A percentile compares a stretch with the other conserved stretches of the same genome.
Conservation (phyloP, 441 rosid genomes). For the Omphalea diandra region DNA sequence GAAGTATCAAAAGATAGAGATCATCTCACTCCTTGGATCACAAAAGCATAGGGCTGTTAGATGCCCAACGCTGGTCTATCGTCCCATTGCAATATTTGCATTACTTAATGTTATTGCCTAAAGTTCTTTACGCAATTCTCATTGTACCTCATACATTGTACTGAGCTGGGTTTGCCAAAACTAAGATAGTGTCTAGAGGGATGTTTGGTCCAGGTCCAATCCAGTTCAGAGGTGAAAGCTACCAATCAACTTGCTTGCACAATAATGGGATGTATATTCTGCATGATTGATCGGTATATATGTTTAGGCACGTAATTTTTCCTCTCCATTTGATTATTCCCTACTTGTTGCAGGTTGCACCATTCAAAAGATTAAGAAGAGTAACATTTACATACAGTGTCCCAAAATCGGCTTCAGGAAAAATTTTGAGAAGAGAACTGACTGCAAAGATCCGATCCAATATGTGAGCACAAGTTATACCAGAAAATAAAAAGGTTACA, state of each 20-base stretch:
- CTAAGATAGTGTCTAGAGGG: not conserved
- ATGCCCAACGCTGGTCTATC: not conserved
- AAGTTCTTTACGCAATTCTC: too few species aligned
- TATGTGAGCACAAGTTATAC: slow-evolving; percentile 16
- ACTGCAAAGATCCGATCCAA: slow-evolving; percentile 33
- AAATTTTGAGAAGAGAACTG: slow-evolving; percentile 38
- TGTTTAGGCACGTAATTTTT: too few species aligned
- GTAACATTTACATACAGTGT: slow-evolving; percentile 32
- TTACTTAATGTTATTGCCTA: not conserved
- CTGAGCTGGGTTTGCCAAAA: not conserved
- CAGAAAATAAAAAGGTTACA: not conserved
- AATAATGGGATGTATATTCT: not conserved
- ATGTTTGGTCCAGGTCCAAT: not conserved
- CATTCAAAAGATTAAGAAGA: slow-evolving; percentile 34
- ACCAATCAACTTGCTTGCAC: not conserved
- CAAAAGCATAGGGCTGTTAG: not conserved
- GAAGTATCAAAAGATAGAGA: not conserved
- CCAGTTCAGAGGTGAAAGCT: not conserved
- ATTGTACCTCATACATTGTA: not conserved
- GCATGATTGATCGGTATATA: not conserved
- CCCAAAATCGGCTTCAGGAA: slow-evolving; percentile 46
- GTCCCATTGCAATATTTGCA: not conserved
- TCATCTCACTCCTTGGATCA: not conserved
- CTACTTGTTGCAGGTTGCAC: slow-evolving; percentile 40
- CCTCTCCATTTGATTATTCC: not conserved